Conservation (phyloP, 148 eudicot species). For the Chenopodium suecicum region DNA sequence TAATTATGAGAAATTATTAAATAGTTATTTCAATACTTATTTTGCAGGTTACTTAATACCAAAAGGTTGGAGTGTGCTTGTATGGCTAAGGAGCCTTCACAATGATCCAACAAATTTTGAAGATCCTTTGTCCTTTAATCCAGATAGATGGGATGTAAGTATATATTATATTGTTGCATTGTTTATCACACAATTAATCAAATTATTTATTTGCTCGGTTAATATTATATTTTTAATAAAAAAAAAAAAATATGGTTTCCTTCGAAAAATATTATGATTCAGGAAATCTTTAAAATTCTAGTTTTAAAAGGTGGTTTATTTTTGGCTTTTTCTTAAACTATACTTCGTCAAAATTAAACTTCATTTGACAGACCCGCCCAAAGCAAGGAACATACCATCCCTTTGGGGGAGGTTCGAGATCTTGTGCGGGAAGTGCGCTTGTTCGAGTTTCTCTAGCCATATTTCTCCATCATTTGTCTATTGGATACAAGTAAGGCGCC, state of each 20-base stretch:
- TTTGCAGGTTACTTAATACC: constrained; percentile 21
- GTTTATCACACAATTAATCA: too few relatives aligned
- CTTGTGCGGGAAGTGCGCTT: constrained; percentile 49
- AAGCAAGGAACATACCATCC: constrained; percentile 41
- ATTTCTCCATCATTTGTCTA: constrained; percentile 48
- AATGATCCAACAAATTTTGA: constrained; percentile 48
- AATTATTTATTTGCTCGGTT: too few relatives aligned
- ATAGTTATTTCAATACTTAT: too few relatives aligned
- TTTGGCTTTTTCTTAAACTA: too few relatives aligned
- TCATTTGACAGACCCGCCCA: constrained; percentile 23
- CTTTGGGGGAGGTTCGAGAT: constrained; percentile 54
- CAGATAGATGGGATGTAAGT: too few relatives aligned
- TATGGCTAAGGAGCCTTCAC: constrained; percentile 60
- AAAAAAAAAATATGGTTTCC: too few relatives aligned
- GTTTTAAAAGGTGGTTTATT: too few relatives aligned
- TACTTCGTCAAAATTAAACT: too few relatives aligned
- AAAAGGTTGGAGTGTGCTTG: constrained; percentile 43
- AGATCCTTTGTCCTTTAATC: neutral
- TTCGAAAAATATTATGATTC: too few relatives aligned
- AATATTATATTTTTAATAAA: too few relatives aligned
- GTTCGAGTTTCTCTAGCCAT: constrained; percentile 42
- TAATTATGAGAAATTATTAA: too few relatives aligned
- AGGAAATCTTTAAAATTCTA: too few relatives aligned
- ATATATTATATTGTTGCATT: neutral
- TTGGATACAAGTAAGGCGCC: constrained; percentile 41